Base-by-base conservation (phyloP, 352 stramenopile species). In the Globisporangium echinulatum region DNA sequence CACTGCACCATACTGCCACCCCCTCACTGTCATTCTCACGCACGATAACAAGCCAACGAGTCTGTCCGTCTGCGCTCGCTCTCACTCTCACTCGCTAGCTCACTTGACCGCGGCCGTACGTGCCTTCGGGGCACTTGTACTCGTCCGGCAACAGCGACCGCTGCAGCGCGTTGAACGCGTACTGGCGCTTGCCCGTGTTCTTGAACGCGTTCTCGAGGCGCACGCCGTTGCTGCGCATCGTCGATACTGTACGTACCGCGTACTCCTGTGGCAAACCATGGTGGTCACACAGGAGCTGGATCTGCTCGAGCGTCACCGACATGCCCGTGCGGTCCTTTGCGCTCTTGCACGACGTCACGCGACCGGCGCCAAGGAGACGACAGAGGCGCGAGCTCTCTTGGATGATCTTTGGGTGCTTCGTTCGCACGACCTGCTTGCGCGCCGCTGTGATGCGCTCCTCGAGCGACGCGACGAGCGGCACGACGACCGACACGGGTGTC, bases 261-360 rank as follows among this genome's bases (percentile, higher is more conserved):
- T 77, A 79, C 47, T 90, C 75, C 40, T 75, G 65, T 0, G 81
- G 74, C 15, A 92, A 58, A 0, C 72, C 76, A 54, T 92, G 80
- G 58, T 87, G 70, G 13, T 86, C 75, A 49, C 66, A 72, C 44
- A 92, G 62, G 13, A 92, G 54, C 13, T 78, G 75, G 40, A 82
- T 76, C 62, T 98, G 87, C 69, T 98, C 96, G 40, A 97, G 89
- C 15, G 94, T 98, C 42, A 98, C 85, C 33, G 95, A 94, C 96
- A 99, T 99, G 33, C 88, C 85, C 15, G 96, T 98, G 55, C 96
- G 88, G 75, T 99, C 94, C 66, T 98, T 99, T 8, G 93, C 94
- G 66, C 77, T 96, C 68, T 98, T 98, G 75, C 96, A 98, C 56
- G 96, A 98, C 4, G 96, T 96, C 39, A 96, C 78, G 40, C 88